Base-by-base conservation (phyloP, 2,329 filamentous ascomycete genomes). In the Fusarium torulosum region DNA sequence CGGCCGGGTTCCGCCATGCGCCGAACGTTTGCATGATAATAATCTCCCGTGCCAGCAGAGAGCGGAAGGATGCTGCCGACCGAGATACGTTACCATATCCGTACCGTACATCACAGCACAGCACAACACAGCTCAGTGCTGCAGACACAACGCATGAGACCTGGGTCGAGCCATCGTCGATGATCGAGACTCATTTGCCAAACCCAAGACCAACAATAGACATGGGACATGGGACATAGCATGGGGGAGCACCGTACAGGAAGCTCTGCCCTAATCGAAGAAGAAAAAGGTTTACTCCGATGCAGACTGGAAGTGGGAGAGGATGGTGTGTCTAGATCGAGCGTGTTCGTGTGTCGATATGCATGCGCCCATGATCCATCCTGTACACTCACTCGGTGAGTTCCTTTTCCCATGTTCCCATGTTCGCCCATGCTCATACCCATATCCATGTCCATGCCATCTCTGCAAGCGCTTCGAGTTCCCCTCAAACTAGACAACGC, bases 91-190 rank as follows among this genome's bases (percentile, higher is more conserved):
- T 37, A 29, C 9, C 19, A 27, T 38, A 41, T 35, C 14, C 19
- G 25, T 38, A 41, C 35, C 35, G 45, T 33, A n/a, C 21, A 47
- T 38, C 29, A 38, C 21, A 44, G 20, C 33, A 38, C 21, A 47
- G 31, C 29, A 31, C n/a, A 44, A 31, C 31, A 38, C 29, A 59
- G 25, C 38, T 25, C 35, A 50, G 38, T 49, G 51, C 33, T 27
- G 31, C 40, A 51, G 54, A 57, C 54, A 54, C 35, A 17, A 43
- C 44, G 38, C 35, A 53, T 27, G 54, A 31, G 27, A 43, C 35
- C 40, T 40, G 38, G 50, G 61, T 43, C 59, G 53, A 53, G 42
- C 41, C 55, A 70, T 70, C 63, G 67, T 37, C 65, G 65, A 69
- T 63, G 53, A 53, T 59, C 40, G 41, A 69, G 41, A 59, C 63